Percentiles rank a stretch among this genome's conserved stretches.
Conservation (phyloP, 2,329 filamentous ascomycete species). For the Verticillium albo-atrum region DNA sequence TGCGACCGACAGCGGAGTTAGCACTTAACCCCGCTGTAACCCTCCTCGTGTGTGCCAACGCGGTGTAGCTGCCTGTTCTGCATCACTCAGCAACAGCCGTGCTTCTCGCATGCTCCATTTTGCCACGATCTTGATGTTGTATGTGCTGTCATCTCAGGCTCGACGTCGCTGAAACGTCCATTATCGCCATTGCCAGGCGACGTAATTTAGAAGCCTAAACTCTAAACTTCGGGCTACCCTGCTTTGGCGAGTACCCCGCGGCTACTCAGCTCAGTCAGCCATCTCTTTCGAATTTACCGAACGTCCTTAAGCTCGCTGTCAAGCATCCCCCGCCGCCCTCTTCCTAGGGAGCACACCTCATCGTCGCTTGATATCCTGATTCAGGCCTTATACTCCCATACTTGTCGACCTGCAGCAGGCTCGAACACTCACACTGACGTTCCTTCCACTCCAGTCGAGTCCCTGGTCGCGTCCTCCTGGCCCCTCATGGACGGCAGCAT, state of each 20-base stretch:
- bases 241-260: too few relatives aligned
- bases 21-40: neutral
- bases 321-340: too few relatives aligned
- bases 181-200: neutral
- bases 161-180: neutral
- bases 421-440: neutral
- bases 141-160: neutral
- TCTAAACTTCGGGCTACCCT: too few relatives aligned
- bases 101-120: neutral
- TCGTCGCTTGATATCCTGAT: too few relatives aligned
- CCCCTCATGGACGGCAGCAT: constrained; percentile 2
- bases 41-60: neutral
- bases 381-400: too few relatives aligned
- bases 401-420: too few relatives aligned
- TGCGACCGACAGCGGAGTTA: neutral
- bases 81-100: neutral
- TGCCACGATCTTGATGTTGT: neutral
- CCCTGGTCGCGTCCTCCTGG: neutral
- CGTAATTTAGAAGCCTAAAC: too few relatives aligned
- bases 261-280: too few relatives aligned
- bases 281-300: too few relatives aligned
- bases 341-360: too few relatives aligned
- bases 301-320: too few relatives aligned
- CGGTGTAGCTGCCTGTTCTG: neutral
- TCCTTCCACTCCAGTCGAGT: neutral